Evolutionary conservation across 441 rosid genomes (phyloP).

Genomic region (Euphorbia corollata): DNA sequence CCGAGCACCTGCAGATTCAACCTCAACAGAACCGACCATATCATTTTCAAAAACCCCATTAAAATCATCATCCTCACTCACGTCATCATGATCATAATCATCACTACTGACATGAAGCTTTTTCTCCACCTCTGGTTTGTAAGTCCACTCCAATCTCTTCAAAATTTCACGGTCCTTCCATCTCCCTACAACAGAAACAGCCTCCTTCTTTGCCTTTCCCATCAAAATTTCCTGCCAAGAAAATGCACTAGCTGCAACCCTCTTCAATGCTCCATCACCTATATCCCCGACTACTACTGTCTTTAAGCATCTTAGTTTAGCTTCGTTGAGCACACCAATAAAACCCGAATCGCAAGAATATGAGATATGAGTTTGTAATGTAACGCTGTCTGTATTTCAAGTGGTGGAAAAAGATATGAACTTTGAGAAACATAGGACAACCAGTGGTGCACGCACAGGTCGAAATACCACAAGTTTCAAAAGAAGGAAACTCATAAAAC

Average conservation of each 20-base stretch:
- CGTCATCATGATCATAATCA: conserved; percentile 18
- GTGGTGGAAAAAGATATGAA: too few relatives aligned
- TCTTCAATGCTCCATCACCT: conserved; percentile 53
- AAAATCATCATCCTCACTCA: conserved; percentile 24
- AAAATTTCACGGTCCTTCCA: conserved; percentile 69
- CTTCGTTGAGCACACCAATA: conserved; percentile 58
- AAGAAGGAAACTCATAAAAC: neutral
- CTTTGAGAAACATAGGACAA: conserved; percentile 5
- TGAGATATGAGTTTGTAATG: conserved; percentile 16
- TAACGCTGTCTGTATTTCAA: conserved; percentile 10
- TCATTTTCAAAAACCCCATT: conserved; percentile 22
- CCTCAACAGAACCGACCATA: conserved; percentile 22
- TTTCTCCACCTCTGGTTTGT: conserved; percentile 48
- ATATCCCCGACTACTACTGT: conserved; percentile 72
- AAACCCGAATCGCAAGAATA: conserved; percentile 71
- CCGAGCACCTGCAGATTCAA: conserved; percentile 44
- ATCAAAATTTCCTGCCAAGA: conserved; percentile 72
- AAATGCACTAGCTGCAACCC: conserved; percentile 65
- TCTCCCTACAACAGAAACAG: conserved; percentile 50
- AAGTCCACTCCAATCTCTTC: conserved; percentile 64
- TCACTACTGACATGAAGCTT: too few relatives aligned
- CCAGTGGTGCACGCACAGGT: neutral
- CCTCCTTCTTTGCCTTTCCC: conserved; percentile 89
- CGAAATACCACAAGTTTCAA: neutral
- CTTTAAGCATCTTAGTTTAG: conserved; percentile 62